Base-by-base conservation (phyloP, 352 stramenopile species). In the Aphanomyces invadans region DNA sequence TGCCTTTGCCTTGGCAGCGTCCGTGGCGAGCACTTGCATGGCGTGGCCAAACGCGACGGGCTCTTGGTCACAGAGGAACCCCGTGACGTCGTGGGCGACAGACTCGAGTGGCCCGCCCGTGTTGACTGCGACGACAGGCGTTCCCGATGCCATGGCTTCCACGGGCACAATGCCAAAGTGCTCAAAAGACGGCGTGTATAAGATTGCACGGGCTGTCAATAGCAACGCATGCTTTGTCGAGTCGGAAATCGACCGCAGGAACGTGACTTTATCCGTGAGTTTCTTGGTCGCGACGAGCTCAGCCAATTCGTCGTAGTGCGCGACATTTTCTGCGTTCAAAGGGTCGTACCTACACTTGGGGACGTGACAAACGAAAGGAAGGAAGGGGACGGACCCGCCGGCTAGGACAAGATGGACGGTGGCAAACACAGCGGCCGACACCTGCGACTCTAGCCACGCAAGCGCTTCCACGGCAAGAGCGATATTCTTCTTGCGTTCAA, bases 151-250 rank as follows among this genome's bases (percentile, higher is more conserved):
- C 96, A 99, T 99, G n/a, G 92, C 94, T 72, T 99, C 97, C 17
- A 99, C 79, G 0, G 97, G 97, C 1, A 99, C 97, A 69, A 99
- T 99, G n/a, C 97, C 97, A 77, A 99, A 99, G 74, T 99, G 97
- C 75, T 99, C 97, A 36, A 92, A 85, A 61, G 94, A 82, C 10
- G 97, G 97, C 39, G 97, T 99, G 74, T 99, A 99, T 19, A 98
- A 72, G 32, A 98, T 84, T 29, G 87, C 92, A 15, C 83, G 79
- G 2, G 92, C 90, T 1, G 76, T 86, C 46, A 76, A 71, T 29
- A 98, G 77, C 29, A 98, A 71, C 33, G 84, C 71, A 3, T 90
- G 86, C 62, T 96, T 91, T 75, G 88, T 89, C 15, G 72, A 70
- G 74, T 97, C 90, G 0, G 81, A 91, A 42, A 98, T 83, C 0